Percentiles rank a stretch among this genome's conserved stretches.
phyloP scores from a whole-genome alignment of 495 filamentous ascomycete genomes.

The Hyaloscypha finlandica region DNA sequence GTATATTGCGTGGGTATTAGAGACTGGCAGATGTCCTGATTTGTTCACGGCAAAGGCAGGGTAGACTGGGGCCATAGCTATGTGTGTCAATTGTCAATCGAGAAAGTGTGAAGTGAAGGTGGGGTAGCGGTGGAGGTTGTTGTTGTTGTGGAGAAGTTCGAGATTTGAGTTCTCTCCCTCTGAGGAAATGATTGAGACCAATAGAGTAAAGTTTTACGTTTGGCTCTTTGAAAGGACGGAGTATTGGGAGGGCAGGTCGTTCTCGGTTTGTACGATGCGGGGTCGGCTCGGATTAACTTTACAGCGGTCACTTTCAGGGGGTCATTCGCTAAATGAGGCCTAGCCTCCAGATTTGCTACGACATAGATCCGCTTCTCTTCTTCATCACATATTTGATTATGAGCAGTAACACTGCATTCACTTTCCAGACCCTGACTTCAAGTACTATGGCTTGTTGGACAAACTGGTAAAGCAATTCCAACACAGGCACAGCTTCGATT shows the following conservation, averaged over 20 bases:
- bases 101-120: not conserved
- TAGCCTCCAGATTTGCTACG: no score
- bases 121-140: no score
- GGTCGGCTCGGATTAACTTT: not conserved
- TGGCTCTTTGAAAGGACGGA: not conserved
- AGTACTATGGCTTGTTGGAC: no score
- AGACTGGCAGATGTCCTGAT: slow-evolving; percentile 38
- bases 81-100: not conserved
- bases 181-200: no score
- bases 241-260: not conserved
- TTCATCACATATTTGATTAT: not conserved
- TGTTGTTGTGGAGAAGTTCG: no score
- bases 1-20: slow-evolving; percentile 41
- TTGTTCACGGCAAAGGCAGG: slow-evolving; percentile 27
- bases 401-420: no score
- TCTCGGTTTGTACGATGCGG: not conserved
- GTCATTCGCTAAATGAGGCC: not conserved
- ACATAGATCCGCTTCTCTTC: no score
- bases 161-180: no score
- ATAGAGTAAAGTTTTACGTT: no score
- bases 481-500: not conserved
- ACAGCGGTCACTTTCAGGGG: not conserved
- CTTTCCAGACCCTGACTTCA: no score
- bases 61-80: slow-evolving; percentile 29
- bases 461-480: not conserved